These are phyloP conservation scores for Erysimum pusillum DNA, from an alignment of 441 rosid species.

Conservation along the genomic window DNA sequence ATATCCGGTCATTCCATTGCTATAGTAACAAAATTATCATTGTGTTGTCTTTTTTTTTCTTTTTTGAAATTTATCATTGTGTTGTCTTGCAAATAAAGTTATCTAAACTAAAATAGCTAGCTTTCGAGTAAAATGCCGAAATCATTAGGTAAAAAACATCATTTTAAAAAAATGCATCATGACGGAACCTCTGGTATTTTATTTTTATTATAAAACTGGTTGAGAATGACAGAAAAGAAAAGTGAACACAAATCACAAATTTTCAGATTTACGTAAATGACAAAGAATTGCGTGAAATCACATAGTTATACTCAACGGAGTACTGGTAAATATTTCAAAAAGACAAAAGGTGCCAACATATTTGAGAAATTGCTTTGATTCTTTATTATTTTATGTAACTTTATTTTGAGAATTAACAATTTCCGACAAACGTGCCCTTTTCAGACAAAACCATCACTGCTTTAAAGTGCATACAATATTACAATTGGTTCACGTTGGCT, in stretches of 20 bases:
- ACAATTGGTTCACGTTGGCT: conserved; percentile 44
- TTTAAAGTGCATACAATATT: conserved; percentile 40
- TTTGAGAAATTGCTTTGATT: conserved; percentile 23
- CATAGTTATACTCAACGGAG: conserved; percentile 1
- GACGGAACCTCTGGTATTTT: background rate
- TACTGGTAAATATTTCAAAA: conserved; percentile 6
- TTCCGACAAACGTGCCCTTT: conserved; percentile 44
- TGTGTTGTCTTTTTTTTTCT: no score
- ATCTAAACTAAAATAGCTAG: background rate
- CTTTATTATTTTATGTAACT: background rate
- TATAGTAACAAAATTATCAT: background rate
- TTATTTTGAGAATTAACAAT: conserved; percentile 13
- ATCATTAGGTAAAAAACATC: background rate
- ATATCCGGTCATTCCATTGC: background rate
- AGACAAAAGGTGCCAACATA: conserved; percentile 11
- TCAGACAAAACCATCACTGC: conserved; percentile 45
- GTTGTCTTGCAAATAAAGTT: background rate
- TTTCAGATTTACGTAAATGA: background rate
- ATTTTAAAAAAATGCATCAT: background rate
- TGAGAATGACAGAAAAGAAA: background rate
- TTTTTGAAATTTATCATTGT: background rate
- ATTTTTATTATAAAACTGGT: background rate
- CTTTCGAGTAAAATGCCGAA: background rate
- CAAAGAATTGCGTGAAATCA: conserved; percentile 12
- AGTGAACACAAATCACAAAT: background rate